These are phyloP conservation scores for Paramecium primaurelia DNA, from an alignment of 73 alveolate species.

Conservation along the genomic window DNA sequence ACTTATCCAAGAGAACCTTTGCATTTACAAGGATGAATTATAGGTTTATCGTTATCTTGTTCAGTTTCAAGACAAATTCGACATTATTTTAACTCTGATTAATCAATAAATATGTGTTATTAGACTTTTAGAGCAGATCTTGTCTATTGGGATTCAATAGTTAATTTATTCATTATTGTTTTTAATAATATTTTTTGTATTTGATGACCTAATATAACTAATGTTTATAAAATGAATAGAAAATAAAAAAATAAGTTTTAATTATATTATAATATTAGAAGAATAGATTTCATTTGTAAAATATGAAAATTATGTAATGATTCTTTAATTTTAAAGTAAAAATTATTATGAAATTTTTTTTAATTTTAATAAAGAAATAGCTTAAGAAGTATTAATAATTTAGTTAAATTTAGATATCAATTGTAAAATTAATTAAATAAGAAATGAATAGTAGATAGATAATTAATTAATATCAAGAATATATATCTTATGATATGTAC, in stretches of 20 bases:
- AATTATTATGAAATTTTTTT: neutral
- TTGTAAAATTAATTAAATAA: neutral
- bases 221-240: neutral
- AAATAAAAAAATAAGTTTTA: neutral
- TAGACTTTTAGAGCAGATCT: slow-evolving; percentile 14
- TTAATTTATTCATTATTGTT: neutral
- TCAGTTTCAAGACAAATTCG: slow-evolving; percentile 44
- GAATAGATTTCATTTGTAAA: neutral
- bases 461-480: neutral
- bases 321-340: neutral
- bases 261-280: neutral
- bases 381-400: neutral
- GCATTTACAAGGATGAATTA: slow-evolving; percentile 35
- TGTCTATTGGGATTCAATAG: neutral
- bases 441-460: neutral
- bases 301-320: neutral
- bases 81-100: neutral
- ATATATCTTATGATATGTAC: neutral
- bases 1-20: slow-evolving; percentile 16
- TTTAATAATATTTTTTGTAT: neutral
- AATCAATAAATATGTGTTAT: neutral
- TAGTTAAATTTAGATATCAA: too few species aligned
- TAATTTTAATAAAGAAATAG: neutral
- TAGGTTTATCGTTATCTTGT: neutral
- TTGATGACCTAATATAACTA: neutral